Evolutionary conservation across 331 rosid genomes (phyloP).

Genomic region (Erythrophleum ivorense): DNA sequence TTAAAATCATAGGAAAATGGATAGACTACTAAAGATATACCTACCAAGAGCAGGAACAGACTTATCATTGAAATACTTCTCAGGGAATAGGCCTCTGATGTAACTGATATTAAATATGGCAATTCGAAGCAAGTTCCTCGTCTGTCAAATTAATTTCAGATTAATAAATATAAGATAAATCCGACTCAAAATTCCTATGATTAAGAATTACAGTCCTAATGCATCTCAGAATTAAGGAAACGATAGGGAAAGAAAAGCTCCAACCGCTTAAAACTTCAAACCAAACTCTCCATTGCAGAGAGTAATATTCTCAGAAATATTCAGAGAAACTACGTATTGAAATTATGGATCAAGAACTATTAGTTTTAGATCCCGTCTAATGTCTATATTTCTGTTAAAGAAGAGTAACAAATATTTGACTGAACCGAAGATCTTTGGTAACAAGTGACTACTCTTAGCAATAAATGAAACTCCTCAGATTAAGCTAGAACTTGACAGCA

Average conservation of each 20-base stretch:
- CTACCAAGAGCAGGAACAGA: conserved; percentile 94
- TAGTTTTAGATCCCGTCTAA: background rate
- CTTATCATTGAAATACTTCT: conserved; percentile 90
- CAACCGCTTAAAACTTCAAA: background rate
- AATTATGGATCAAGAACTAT: background rate
- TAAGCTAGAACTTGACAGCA: conserved; percentile 19
- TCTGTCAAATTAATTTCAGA: conserved; percentile 53
- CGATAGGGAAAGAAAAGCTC: background rate
- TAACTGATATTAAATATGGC: conserved; percentile 96
- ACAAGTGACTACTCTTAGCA: background rate
- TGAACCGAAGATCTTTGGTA: background rate
- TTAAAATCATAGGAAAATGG: conserved; percentile 5
- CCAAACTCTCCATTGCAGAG: conserved; percentile 4
- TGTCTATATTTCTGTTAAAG: background rate
- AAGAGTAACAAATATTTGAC: background rate
- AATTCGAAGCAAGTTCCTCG: conserved; percentile 94
- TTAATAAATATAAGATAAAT: background rate
- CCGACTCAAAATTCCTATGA: conserved; percentile 17
- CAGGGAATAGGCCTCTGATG: conserved; percentile 98
- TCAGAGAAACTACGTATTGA: background rate
- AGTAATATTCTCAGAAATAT: background rate
- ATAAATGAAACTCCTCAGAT: conserved; percentile 20
- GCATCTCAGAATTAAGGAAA: background rate
- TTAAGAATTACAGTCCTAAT: background rate
- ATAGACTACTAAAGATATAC: background rate